These are phyloP conservation scores for Haberlea rhodopensis DNA, from an alignment of 257 asterid genomes.

Conservation along the genomic window DNA sequence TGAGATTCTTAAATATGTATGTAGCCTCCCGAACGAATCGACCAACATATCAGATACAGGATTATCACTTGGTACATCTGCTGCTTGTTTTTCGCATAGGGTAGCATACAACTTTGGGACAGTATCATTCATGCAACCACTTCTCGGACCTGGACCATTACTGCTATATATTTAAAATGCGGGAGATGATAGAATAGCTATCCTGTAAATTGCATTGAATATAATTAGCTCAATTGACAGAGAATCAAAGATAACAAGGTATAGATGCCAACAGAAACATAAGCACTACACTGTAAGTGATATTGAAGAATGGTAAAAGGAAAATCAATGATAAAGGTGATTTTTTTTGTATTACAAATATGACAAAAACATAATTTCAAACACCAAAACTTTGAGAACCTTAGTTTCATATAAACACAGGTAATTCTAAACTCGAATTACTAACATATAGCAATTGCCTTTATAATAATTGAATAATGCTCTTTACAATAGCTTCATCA, in stretches of 20 bases:
- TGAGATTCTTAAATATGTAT: slow-evolving; percentile 88
- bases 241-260: not conserved
- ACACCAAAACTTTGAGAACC: not conserved
- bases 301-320: not conserved
- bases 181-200: slow-evolving; percentile 28
- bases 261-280: not conserved
- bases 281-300: not conserved
- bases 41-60: slow-evolving; percentile 60
- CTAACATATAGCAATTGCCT: too few species aligned
- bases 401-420: not conserved
- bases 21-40: slow-evolving; percentile 89
- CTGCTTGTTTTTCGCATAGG: slow-evolving; percentile 43
- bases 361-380: not conserved
- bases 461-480: too few species aligned
- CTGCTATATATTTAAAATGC: slow-evolving; percentile 31
- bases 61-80: slow-evolving; percentile 42
- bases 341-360: too few species aligned
- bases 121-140: slow-evolving; percentile 32
- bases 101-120: slow-evolving; percentile 39
- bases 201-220: slow-evolving; percentile 42
- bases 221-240: slow-evolving; percentile 5
- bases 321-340: not conserved
- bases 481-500: not conserved
- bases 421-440: not conserved
- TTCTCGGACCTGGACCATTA: slow-evolving; percentile 25